phyloP scores from a whole-genome alignment of 2,329 filamentous ascomycete species.

The Fusarium transvaalense region DNA sequence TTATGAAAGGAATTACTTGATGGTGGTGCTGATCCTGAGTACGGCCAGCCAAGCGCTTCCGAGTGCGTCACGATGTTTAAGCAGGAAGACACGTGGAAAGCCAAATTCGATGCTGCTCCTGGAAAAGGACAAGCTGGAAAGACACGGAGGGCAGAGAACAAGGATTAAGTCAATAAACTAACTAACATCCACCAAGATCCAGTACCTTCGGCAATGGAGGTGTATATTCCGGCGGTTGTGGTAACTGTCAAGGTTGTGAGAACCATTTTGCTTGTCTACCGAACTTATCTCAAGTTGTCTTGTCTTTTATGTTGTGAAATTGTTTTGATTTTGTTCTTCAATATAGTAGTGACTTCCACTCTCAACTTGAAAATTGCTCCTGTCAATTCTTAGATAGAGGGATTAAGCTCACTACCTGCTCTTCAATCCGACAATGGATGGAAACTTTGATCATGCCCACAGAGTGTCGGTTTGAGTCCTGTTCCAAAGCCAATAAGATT shows the following conservation, averaged over 20 bases:
- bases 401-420: not conserved
- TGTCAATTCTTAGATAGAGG: not conserved
- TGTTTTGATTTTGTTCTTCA: not conserved
- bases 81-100: slow-evolving; percentile 63
- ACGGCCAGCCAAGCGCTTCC: slow-evolving; percentile 63
- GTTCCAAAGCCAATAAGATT: not conserved
- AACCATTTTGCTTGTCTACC: too few species aligned
- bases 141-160: not conserved
- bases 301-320: not conserved
- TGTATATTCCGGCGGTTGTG: too few species aligned
- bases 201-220: not conserved
- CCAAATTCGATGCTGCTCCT: slow-evolving; percentile 62
- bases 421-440: not conserved
- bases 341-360: not conserved
- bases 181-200: not conserved
- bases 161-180: not conserved
- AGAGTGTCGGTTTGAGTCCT: not conserved
- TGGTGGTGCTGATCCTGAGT: slow-evolving; percentile 67
- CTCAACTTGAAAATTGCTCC: not conserved
- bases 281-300: too few species aligned
- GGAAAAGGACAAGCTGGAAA: slow-evolving; percentile 56
- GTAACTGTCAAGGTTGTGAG: too few species aligned
- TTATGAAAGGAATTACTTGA: slow-evolving; percentile 58
- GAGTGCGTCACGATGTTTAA: slow-evolving; percentile 65
- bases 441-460: not conserved